Evolutionary conservation across 768 basidiomycete genomes (phyloP).

Genomic region (Exidia glandulosa): DNA sequence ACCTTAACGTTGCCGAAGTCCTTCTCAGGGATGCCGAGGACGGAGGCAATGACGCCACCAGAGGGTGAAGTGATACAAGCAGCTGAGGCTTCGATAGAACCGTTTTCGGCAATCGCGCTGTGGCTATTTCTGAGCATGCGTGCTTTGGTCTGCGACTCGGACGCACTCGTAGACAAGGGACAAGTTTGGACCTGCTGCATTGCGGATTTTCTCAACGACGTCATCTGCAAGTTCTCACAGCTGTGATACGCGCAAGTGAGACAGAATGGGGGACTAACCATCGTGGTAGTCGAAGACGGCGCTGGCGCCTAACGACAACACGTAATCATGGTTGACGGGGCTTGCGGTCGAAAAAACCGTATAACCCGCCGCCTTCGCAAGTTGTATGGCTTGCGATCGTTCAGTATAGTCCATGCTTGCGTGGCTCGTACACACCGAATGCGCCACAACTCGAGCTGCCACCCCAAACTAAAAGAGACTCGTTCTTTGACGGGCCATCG

Average conservation of each 20-base stretch:
- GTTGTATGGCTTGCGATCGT: not conserved
- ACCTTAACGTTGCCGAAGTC: conserved; percentile 1
- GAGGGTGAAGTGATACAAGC: conserved; percentile 1
- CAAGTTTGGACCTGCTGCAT: conserved; percentile 5
- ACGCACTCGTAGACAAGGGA: conserved; percentile 10
- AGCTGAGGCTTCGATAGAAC: conserved; percentile 4
- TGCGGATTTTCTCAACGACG: conserved; percentile 5
- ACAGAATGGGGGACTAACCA: not conserved
- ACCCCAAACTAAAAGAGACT: not conserved
- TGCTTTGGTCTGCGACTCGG: not conserved
- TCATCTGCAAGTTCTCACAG: conserved; percentile 5
- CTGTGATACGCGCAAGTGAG: not conserved
- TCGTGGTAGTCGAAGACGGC: conserved; percentile 6
- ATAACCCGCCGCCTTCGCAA: conserved; percentile 6
- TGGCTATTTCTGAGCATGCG: not conserved
- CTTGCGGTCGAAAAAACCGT: conserved; percentile 12
- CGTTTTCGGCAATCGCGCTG: conserved; percentile 9
- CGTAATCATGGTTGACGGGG: conserved; percentile 10
- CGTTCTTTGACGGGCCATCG: not conserved
- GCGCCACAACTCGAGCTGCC: not conserved
- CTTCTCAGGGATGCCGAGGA: not conserved
- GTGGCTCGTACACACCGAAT: not conserved
- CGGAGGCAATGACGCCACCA: not conserved
- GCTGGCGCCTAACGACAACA: conserved; percentile 9
- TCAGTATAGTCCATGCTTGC: not conserved